Conservation (phyloP, 441 rosid genomes). For the Gossypium davidsonii region DNA sequence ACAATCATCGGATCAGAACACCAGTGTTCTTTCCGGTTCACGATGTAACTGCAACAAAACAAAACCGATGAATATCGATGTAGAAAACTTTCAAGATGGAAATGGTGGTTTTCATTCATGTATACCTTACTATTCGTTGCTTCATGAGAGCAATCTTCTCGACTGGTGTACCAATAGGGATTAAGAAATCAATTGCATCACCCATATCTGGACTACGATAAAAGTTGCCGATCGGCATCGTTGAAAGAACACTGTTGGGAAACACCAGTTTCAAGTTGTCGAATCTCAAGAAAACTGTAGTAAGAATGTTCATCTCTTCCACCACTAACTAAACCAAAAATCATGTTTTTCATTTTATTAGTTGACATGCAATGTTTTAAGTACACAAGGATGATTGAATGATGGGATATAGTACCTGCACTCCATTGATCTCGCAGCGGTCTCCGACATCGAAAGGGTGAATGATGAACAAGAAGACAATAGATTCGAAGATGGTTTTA, state of each 20-base stretch:
- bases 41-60: conserved; percentile 41
- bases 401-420: conserved; percentile 41
- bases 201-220: conserved; percentile 88
- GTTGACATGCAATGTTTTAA: background rate
- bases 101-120: background rate
- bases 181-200: conserved; percentile 52
- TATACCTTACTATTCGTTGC: conserved; percentile 49
- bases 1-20: conserved; percentile 41
- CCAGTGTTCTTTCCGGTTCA: conserved; percentile 69
- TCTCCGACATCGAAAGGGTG: conserved; percentile 91
- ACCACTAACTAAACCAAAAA: conserved; percentile 46
- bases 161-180: conserved; percentile 63
- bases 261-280: conserved; percentile 60
- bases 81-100: background rate
- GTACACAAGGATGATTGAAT: background rate
- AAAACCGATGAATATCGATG: background rate
- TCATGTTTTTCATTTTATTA: background rate
- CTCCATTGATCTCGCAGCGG: conserved; percentile 59
- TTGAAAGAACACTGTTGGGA: conserved; percentile 58
- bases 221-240: conserved; percentile 55
- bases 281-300: conserved; percentile 61
- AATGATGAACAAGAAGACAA: conserved; percentile 69
- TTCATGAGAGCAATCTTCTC: conserved; percentile 53
- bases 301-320: conserved; percentile 86
- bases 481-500: conserved; percentile 67